phyloP scores from a whole-genome alignment of 441 rosid species.

The Arabidopsis hybrid region DNA sequence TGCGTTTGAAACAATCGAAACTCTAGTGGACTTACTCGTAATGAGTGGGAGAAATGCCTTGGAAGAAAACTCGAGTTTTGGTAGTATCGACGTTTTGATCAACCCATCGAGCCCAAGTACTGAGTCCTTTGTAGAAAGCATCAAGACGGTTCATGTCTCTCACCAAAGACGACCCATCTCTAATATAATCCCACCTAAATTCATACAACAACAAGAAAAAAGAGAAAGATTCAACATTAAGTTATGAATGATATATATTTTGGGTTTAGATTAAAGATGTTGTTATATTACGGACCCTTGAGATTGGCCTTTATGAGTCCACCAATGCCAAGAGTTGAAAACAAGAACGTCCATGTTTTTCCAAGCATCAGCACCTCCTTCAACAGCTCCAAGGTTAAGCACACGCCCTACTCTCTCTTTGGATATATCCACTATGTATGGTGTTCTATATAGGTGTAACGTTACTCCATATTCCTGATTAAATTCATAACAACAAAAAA shows the following conservation, averaged over 20 bases:
- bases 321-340: slow-evolving; percentile 88
- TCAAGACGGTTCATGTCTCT: slow-evolving; percentile 67
- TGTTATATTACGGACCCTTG: slow-evolving; percentile 47
- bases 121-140: slow-evolving; percentile 64
- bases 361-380: slow-evolving; percentile 60
- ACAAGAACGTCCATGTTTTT: slow-evolving; percentile 66
- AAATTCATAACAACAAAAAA: neutral
- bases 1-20: neutral
- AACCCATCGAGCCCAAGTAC: slow-evolving; percentile 77
- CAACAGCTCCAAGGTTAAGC: slow-evolving; percentile 57
- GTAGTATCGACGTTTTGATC: slow-evolving; percentile 53
- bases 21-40: slow-evolving; percentile 55
- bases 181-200: slow-evolving; percentile 69
- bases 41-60: slow-evolving; percentile 85
- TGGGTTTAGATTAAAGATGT: neutral
- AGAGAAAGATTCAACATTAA: neutral
- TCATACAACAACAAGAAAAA: neutral
- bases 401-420: slow-evolving; percentile 57
- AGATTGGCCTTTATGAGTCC: slow-evolving; percentile 66
- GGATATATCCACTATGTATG: slow-evolving; percentile 69
- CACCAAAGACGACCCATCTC: slow-evolving; percentile 50
- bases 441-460: slow-evolving; percentile 62
- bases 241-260: neutral
- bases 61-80: slow-evolving; percentile 66
- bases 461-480: slow-evolving; percentile 66